Evolutionary conservation across 164 flowering plant genomes (phyloP).

Genomic region (Chloranthus sessilifolius): DNA sequence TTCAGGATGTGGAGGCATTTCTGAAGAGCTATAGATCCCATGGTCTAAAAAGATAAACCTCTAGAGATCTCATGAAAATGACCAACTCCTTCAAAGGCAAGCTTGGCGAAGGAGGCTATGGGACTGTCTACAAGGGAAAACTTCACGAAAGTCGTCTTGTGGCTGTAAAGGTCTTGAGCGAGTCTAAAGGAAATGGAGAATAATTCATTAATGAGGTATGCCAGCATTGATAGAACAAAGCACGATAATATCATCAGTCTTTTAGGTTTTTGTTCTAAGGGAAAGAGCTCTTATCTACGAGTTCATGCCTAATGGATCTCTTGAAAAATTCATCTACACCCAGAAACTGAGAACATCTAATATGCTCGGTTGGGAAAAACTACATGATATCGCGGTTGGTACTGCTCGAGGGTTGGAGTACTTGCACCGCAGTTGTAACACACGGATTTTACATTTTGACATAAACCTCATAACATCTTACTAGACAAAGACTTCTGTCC

Average conservation of each 20-base stretch:
- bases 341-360: neutral
- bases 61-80: constrained; percentile 31
- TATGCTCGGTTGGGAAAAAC: neutral
- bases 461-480: constrained; percentile 13
- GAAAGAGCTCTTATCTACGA: constrained; percentile 13
- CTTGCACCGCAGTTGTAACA: constrained; percentile 6
- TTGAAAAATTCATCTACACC: constrained; percentile 1
- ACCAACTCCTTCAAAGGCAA: constrained; percentile 32
- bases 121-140: constrained; percentile 41
- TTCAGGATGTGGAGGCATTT: constrained; percentile 6
- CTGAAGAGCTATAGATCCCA: constrained; percentile 15
- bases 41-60: constrained; percentile 24
- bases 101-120: constrained; percentile 47
- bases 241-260: constrained; percentile 3
- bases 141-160: constrained; percentile 26
- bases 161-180: constrained; percentile 36
- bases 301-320: constrained; percentile 13
- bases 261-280: neutral
- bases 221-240: neutral
- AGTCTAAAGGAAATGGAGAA: constrained; percentile 11
- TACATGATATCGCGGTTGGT: neutral
- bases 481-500: constrained; percentile 5
- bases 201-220: constrained; percentile 11
- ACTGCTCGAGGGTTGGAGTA: constrained; percentile 3
- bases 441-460: constrained; percentile 11